phyloP scores from a whole-genome alignment of 2,329 filamentous ascomycete genomes.

The Zymoseptoria ardabiliae region DNA sequence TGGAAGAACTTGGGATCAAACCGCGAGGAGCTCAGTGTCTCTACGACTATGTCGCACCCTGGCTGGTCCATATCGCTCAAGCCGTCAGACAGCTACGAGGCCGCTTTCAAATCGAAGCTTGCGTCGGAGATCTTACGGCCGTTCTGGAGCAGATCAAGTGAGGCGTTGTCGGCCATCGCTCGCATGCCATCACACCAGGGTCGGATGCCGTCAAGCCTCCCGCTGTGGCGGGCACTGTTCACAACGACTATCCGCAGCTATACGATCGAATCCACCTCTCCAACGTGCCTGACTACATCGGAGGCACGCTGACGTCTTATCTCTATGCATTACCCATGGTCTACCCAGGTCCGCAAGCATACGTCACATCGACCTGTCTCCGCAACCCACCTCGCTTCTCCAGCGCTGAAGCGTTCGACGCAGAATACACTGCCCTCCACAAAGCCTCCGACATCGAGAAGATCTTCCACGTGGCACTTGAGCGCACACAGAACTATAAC shows the following conservation, averaged over 20 bases:
- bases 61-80: neutral
- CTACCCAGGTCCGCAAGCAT: slow-evolving; percentile 1
- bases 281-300: slow-evolving; percentile 10
- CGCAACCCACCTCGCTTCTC: slow-evolving; percentile 7
- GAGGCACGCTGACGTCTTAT: slow-evolving; percentile 4
- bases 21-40: neutral
- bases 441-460: slow-evolving; percentile 1
- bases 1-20: neutral
- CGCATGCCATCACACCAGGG: neutral
- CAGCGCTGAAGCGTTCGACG: slow-evolving; percentile 1
- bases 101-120: slow-evolving; percentile 2
- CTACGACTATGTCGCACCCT: neutral
- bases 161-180: slow-evolving; percentile 3
- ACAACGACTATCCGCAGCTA: neutral
- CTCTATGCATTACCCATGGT: slow-evolving; percentile 4
- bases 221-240: neutral
- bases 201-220: neutral
- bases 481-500: neutral
- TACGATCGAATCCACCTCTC: slow-evolving; percentile 12
- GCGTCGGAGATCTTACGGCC: slow-evolving; percentile 5
- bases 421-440: slow-evolving; percentile 5
- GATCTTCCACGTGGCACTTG: slow-evolving; percentile 4
- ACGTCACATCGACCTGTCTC: slow-evolving; percentile 3
- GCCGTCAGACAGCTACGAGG: neutral
- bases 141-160: slow-evolving; percentile 10